Evolutionary conservation across 2,329 filamentous ascomycete genomes (phyloP).

Genomic region (Aspergillus versicolor): DNA sequence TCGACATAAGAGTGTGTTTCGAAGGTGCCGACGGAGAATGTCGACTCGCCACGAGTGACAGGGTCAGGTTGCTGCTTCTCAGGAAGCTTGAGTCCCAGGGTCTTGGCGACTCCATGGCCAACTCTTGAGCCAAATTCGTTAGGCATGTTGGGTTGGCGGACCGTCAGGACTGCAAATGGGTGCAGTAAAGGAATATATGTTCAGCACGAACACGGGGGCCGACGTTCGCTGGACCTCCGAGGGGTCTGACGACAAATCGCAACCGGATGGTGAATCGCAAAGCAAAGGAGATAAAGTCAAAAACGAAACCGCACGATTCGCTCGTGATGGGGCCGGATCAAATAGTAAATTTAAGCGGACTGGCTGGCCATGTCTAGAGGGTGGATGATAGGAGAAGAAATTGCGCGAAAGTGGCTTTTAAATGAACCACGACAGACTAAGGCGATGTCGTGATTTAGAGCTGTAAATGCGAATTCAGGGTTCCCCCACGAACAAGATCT

Average conservation of each 20-base stretch:
- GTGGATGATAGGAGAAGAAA: conserved; percentile 12
- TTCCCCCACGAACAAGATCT: conserved; percentile 14
- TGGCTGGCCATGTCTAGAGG: conserved; percentile 12
- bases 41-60: conserved; percentile 74
- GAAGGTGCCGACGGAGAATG: conserved; percentile 69
- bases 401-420: conserved; percentile 16
- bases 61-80: conserved; percentile 59
- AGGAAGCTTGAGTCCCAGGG: conserved; percentile 77
- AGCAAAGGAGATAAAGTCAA: background rate
- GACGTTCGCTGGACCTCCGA: conserved; percentile 1
- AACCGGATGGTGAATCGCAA: background rate
- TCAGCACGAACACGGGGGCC: background rate
- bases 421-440: conserved; percentile 16
- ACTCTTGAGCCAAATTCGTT: conserved; percentile 52
- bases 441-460: conserved; percentile 31
- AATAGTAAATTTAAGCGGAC: conserved; percentile 11
- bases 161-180: background rate
- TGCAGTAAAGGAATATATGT: conserved; percentile 1
- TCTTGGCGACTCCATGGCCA: conserved; percentile 73
- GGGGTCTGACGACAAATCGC: background rate
- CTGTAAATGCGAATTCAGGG: conserved; percentile 21
- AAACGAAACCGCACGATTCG: background rate
- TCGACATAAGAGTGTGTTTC: conserved; percentile 84
- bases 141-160: conserved; percentile 29
- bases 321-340: background rate